Percentiles rank a stretch among this genome's conserved stretches.
Evolutionary conservation across 176 grass and related monocot species (phyloP).

Genomic region (Areca catechu): DNA sequence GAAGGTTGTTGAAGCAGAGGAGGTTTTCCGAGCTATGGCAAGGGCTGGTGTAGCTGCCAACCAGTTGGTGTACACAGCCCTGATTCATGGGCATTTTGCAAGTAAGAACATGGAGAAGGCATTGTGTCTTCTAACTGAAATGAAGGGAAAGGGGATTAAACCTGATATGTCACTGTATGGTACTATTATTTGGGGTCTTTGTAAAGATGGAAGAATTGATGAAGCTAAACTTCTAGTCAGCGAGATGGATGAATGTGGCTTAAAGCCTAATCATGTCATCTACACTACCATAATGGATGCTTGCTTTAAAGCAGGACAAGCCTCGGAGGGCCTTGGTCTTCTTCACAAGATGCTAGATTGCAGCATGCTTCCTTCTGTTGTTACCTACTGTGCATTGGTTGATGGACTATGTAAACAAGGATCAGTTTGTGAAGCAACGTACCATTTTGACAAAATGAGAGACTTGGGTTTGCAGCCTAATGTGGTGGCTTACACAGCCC

Average conservation of each 20-base stretch:
- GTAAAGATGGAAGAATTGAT: conserved; percentile 66
- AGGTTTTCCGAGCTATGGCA: conserved; percentile 54
- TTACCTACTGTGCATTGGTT: conserved; percentile 77
- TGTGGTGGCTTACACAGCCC: conserved; percentile 49
- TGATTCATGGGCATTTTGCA: conserved; percentile 72
- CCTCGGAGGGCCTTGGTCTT: conserved; percentile 58
- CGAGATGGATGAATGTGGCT: conserved; percentile 61
- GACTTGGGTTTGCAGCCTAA: conserved; percentile 54
- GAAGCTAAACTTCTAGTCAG: conserved; percentile 71
- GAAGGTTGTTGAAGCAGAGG: conserved; percentile 59
- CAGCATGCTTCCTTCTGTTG: conserved; percentile 44
- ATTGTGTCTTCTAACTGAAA: conserved; percentile 50
- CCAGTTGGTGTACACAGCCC: conserved; percentile 50
- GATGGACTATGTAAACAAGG: conserved; percentile 89
- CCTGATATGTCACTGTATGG: conserved; percentile 72
- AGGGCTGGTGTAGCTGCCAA: conserved; percentile 45
- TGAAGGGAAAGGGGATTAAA: conserved; percentile 73
- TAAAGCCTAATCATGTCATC: conserved; percentile 74
- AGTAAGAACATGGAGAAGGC: conserved; percentile 60
- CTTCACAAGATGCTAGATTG: conserved; percentile 54
- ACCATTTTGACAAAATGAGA: conserved; percentile 76
- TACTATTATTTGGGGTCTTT: conserved; percentile 79
- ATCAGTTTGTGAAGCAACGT: conserved; percentile 44
- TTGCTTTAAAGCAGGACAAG: conserved; percentile 65
- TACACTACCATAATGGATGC: conserved; percentile 89